Evolutionary conservation across 2,329 filamentous ascomycete species (phyloP), one percentile per base, ranked within the genome.

Genomic region (Raffaelea ambrosiae): DNA sequence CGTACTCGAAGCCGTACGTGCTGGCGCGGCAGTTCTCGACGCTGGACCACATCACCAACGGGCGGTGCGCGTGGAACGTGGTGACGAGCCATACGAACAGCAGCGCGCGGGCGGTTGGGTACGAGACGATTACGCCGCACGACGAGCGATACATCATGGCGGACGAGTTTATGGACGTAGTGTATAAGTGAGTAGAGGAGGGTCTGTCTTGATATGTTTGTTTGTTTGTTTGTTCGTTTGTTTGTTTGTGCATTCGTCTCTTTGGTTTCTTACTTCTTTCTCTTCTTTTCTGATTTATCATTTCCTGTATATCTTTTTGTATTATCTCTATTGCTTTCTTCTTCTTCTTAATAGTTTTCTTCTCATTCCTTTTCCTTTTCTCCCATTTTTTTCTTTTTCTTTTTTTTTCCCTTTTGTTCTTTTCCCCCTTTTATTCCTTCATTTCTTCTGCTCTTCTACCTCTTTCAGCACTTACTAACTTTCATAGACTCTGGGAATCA

Each of bases 111-210:
- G 50, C 50, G 3, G 33, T 54, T 2, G 53, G 53, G 18, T 40
- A 48, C 19, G 44, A 48, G 1, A 46, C 48, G 29, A 38, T 51
- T 11, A 39, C 48, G 11, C 48, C 51, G 10, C 53, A 55, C 40
- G 53, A 55, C 41, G 43, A 55, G 43, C 50, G 53, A 7, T 55
- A 55, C 29, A 48, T 31, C 14, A 43, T 51, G 11, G 53, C 53
- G 4, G 52, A 55, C 35, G 53, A 55, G 40, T 51, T 46, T 43
- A 48, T 55, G 42, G 52, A 55, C n/a, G 40, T 53, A 20, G 44
- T 48, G 26, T 54, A 54, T 38, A 53, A 54, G 48, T n/a, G n/a
- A n/a, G n/a, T n/a, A n/a, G n/a, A n/a, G n/a, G n/a, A n/a, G n/a
- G n/a, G n/a, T n/a, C n/a, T n/a, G n/a, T n/a, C n/a, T n/a, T n/a